Evolutionary conservation across 768 basidiomycete genomes (phyloP).

Genomic region (Boletus subcaerulescens): DNA sequence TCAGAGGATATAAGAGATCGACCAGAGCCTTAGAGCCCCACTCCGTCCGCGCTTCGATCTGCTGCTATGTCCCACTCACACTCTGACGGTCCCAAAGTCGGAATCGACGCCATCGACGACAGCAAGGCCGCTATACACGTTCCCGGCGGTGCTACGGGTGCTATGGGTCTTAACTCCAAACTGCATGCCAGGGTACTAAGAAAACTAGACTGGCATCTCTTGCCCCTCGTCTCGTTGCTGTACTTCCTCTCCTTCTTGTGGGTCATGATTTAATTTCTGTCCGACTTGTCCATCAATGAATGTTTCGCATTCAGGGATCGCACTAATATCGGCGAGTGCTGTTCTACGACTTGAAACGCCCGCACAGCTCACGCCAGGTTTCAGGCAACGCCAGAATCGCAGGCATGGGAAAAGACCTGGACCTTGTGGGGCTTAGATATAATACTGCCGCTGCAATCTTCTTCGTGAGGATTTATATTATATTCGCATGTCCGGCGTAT

Average conservation of each 20-base stretch:
- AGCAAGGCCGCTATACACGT: neutral
- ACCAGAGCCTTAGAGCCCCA: constrained; percentile 1
- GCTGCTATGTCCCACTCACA: constrained; percentile 4
- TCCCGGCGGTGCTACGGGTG: neutral
- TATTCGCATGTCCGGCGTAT: neutral
- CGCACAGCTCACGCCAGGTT: constrained; percentile 3
- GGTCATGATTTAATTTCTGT: neutral
- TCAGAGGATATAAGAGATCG: neutral
- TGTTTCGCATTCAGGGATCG: constrained; percentile 35
- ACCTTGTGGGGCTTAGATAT: constrained; percentile 35
- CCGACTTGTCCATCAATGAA: neutral
- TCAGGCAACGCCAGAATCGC: constrained; percentile 43
- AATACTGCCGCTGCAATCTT: constrained; percentile 40
- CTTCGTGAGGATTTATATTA: constrained; percentile 25
- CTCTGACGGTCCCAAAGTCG: neutral
- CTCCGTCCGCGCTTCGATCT: neutral
- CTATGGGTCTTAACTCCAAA: neutral
- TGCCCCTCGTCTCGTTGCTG: constrained; percentile 15
- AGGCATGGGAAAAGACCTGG: constrained; percentile 41
- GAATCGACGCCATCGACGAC: constrained; percentile 7
- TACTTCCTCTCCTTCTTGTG: constrained; percentile 21
- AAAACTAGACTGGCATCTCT: constrained; percentile 21
- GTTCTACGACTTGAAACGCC: neutral
- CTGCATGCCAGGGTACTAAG: constrained; percentile 8
- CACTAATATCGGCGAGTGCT: constrained; percentile 39